Conservation (phyloP, 306 rosid genomes). For the Sesbania bispinosa region DNA sequence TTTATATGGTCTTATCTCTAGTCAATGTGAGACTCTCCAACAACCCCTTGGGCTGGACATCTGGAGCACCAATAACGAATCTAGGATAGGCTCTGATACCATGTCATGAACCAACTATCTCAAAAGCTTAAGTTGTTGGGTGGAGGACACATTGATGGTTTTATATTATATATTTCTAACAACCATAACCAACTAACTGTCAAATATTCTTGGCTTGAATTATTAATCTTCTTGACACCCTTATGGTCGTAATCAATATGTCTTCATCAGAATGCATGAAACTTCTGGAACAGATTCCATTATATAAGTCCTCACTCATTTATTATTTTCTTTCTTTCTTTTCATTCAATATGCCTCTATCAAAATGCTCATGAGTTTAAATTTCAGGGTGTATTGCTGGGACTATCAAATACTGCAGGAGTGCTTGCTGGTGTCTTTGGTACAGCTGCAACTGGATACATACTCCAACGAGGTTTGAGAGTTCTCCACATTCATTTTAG, state of each 20-base stretch:
- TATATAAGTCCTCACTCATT: not conserved
- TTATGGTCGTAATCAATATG: no score
- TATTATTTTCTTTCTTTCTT: not conserved
- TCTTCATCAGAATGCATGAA: not conserved
- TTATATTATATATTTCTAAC: no score
- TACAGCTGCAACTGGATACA: conserved; percentile 93
- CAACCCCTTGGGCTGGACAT: no score
- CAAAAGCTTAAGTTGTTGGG: no score
- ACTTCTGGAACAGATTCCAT: not conserved
- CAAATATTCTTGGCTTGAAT: not conserved
- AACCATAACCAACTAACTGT: not conserved
- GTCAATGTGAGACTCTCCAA: no score
- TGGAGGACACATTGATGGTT: no score
- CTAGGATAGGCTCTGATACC: no score
- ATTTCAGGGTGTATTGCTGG: conserved; percentile 85
- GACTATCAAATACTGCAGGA: conserved; percentile 92
- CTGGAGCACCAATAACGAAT: no score
- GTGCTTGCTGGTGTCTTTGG: conserved; percentile 96
- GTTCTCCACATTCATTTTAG: not conserved
- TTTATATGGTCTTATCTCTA: no score
- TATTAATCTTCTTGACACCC: not conserved
- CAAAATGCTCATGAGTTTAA: conserved; percentile 17
- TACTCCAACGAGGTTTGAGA: conserved; percentile 81
- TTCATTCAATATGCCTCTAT: not conserved
- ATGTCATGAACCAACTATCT: no score